phyloP scores from a whole-genome alignment of 768 basidiomycete species.

The Termitomyces sp. region DNA sequence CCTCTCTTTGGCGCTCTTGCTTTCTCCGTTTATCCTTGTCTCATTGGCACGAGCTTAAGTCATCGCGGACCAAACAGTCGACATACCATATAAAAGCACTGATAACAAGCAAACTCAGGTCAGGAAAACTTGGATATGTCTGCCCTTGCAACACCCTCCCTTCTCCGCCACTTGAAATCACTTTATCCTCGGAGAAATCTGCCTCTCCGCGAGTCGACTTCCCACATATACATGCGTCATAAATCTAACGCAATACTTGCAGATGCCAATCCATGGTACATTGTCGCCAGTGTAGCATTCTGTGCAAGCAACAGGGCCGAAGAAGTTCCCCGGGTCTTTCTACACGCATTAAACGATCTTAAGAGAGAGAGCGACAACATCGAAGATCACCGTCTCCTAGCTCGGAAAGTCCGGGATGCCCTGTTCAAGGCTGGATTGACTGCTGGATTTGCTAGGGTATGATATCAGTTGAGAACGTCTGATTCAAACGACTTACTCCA shows the following conservation, averaged over 20 bases:
- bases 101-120: background rate
- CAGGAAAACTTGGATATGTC: background rate
- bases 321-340: constrained; percentile 49
- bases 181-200: constrained; percentile 32
- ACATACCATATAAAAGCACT: background rate
- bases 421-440: constrained; percentile 57
- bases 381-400: constrained; percentile 37
- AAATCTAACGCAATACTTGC: background rate
- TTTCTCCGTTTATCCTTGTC: background rate
- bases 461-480: background rate
- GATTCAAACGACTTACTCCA: background rate
- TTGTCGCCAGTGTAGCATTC: constrained; percentile 51
- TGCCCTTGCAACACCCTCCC: constrained; percentile 30
- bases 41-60: background rate
- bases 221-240: too few species aligned
- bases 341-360: constrained; percentile 41
- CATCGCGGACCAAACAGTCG: background rate
- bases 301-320: constrained; percentile 54
- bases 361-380: constrained; percentile 19
- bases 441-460: constrained; percentile 53
- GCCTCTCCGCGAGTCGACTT: constrained; percentile 11
- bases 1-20: background rate
- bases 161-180: constrained; percentile 38
- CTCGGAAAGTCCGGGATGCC: constrained; percentile 53
- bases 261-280: constrained; percentile 48